These are phyloP conservation scores for Aspergillus transmontanensis DNA, from an alignment of 2,329 filamentous ascomycete genomes.

Conservation along the genomic window DNA sequence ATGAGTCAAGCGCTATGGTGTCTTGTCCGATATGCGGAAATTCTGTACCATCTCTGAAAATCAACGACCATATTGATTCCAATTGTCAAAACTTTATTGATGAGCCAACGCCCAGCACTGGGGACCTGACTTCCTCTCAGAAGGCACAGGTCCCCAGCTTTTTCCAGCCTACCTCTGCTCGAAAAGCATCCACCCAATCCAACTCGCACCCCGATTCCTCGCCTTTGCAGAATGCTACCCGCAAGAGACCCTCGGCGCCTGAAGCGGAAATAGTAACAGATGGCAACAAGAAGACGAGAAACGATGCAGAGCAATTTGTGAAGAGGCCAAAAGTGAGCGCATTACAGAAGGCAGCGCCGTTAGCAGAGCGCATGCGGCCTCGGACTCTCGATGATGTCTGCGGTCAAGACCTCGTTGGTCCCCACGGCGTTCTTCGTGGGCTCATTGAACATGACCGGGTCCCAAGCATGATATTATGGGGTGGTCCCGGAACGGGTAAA, in stretches of 20 bases:
- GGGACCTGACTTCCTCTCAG: constrained; percentile 38
- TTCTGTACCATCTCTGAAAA: constrained; percentile 55
- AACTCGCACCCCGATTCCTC: constrained; percentile 25
- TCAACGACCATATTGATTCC: constrained; percentile 91
- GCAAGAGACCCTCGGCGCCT: constrained; percentile 36
- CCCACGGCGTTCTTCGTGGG: constrained; percentile 77
- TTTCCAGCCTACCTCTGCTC: constrained; percentile 56
- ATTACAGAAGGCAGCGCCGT: constrained; percentile 71
- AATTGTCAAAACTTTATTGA: constrained; percentile 70
- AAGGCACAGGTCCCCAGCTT: constrained; percentile 53
- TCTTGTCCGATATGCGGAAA: constrained; percentile 81
- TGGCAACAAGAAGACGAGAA: constrained; percentile 22
- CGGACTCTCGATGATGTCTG: constrained; percentile 79
- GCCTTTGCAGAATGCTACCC: constrained; percentile 29
- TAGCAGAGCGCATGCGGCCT: constrained; percentile 94
- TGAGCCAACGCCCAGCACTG: constrained; percentile 47
- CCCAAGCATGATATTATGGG: constrained; percentile 92
- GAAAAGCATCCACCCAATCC: constrained; percentile 41
- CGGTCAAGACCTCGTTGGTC: constrained; percentile 89
- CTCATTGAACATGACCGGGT: constrained; percentile 84
- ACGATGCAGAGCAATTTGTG: constrained; percentile 43
- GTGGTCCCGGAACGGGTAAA: constrained; percentile 52
- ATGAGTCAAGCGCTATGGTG: constrained; percentile 51
- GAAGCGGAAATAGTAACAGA: constrained; percentile 26
- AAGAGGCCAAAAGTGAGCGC: constrained; percentile 70